Conservation (phyloP, 2,329 filamentous ascomycete genomes). For the Juglanconis juglandina region DNA sequence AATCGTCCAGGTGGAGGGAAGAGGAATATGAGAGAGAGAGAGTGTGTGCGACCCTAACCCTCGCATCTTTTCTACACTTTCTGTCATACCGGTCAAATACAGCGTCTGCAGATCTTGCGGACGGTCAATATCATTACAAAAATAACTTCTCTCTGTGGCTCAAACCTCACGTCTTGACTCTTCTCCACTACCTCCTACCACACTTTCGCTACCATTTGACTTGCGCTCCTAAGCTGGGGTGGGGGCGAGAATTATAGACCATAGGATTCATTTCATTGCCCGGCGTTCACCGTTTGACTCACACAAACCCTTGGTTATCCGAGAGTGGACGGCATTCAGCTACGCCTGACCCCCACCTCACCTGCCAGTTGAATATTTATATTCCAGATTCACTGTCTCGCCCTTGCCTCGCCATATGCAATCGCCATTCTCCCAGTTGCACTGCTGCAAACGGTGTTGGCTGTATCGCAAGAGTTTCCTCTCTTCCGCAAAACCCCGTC, state of each 20-base stretch:
- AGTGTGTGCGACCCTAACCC: too few species aligned
- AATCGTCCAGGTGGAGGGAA: too few species aligned
- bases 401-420: not conserved
- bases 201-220: not conserved
- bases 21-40: too few species aligned
- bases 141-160: not conserved
- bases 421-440: not conserved
- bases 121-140: not conserved
- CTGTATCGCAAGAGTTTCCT: not conserved
- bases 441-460: not conserved
- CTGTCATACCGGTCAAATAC: too few species aligned
- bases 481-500: not conserved
- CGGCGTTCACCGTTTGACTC: too few species aligned
- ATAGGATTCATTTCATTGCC: too few species aligned
- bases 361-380: not conserved
- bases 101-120: not conserved
- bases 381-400: not conserved
- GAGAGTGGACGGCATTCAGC: too few species aligned
- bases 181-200: not conserved
- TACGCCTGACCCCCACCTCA: too few species aligned
- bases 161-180: not conserved
- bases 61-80: too few species aligned
- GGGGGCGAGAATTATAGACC: too few species aligned
- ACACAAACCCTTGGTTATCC: too few species aligned
- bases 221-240: too few species aligned